phyloP scores from a whole-genome alignment of 306 rosid genomes.

The Medicago lupulina region DNA sequence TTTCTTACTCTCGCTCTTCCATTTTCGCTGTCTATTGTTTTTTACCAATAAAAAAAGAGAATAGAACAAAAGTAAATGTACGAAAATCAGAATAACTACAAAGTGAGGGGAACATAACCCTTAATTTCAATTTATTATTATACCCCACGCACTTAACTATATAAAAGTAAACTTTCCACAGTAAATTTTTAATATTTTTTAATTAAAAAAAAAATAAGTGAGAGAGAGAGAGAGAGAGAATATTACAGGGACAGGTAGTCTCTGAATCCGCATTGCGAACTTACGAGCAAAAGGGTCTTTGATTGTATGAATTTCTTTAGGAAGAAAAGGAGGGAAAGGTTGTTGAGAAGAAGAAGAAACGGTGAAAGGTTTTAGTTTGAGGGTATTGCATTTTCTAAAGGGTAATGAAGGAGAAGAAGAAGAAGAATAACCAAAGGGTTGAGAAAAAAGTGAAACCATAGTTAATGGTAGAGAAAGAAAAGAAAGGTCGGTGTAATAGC shows the following conservation, averaged over 20 bases:
- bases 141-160: neutral
- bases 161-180: neutral
- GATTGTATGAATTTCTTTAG: conserved; percentile 59
- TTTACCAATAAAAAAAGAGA: no score
- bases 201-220: neutral
- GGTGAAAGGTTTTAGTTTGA: conserved; percentile 21
- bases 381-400: conserved; percentile 28
- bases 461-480: neutral
- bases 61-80: neutral
- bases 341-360: conserved; percentile 33
- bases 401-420: conserved; percentile 18
- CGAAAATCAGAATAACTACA: neutral
- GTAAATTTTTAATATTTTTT: neutral
- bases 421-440: conserved; percentile 32
- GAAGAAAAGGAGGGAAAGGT: conserved; percentile 84
- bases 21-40: no score
- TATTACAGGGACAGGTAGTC: conserved; percentile 64
- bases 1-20: no score
- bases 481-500: conserved; percentile 28
- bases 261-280: conserved; percentile 72
- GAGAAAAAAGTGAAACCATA: conserved; percentile 22
- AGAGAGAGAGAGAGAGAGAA: neutral
- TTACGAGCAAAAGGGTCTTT: conserved; percentile 73
- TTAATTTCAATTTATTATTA: neutral
- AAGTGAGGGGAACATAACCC: neutral